Base-by-base conservation (phyloP, 2,329 filamentous ascomycete species). In the Trichoderma koningiopsis region DNA sequence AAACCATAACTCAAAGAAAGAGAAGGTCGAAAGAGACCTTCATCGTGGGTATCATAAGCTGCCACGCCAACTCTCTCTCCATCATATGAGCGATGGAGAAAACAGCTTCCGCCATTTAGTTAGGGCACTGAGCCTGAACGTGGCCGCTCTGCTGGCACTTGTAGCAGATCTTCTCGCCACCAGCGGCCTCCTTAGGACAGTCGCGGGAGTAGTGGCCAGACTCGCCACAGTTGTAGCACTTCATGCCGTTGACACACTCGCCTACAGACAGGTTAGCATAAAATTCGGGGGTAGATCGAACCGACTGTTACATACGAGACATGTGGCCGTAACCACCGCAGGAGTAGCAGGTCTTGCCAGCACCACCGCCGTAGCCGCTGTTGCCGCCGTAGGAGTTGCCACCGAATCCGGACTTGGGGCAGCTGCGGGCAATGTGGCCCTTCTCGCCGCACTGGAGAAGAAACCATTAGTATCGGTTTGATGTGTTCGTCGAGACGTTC, bases 211-310 rank as follows among this genome's bases (percentile, higher is more conserved):
- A 89, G 83, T 98, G 95, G 72, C 96, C 95, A 76, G 95, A 92
- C 86, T 97, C 94, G 78, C 88, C 88, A 76, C 96, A 98, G 89
- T 97, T 97, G 90, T 98, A 99, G 91, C 96, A 99, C 88, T 98
- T 98, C 87, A 96, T 95, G 78, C 96, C 96, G 82, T 98, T 96
- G 77, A 95, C 96, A 84, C 96, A 99, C 84, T 98, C 96, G 75
- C 88, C 87, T 89, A 69, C 24, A 61, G n/a, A 22, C 60, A 61
- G 61, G 59, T 77, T 73, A 77, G 76, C 55, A n/a, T n/a, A 29
- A n/a, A 6, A 7, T 37, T 37, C 14, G 22, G 5, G 22, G 1
- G 3, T 3, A 10, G 3, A 24, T 59, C 5, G 19, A 22, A 19
- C 7, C 14, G 10, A 16, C 16, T 11, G 16, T 29, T 10, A 86